A percentile compares a stretch with the other conserved stretches of the same genome.
Conservation (phyloP, 2,329 filamentous ascomycete species). For the Cladophialophora yegresii region DNA sequence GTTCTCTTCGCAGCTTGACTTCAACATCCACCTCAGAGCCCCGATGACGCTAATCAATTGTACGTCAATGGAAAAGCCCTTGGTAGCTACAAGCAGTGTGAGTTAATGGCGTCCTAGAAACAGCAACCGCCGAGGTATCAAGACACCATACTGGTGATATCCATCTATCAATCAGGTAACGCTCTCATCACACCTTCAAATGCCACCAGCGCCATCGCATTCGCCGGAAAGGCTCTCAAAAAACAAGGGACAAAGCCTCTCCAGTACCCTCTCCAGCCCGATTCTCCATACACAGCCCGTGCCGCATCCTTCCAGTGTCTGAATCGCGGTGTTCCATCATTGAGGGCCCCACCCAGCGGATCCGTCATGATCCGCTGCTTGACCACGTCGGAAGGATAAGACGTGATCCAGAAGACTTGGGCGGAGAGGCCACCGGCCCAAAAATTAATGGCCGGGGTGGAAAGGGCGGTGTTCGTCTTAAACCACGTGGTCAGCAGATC, state of each 20-base stretch:
- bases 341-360: conserved; percentile 69
- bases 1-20: background rate
- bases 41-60: background rate
- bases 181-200: conserved; percentile 88
- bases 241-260: conserved; percentile 93
- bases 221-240: conserved; percentile 88
- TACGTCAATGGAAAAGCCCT: background rate
- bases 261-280: conserved; percentile 81
- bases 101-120: background rate
- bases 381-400: conserved; percentile 88
- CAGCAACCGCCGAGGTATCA: background rate
- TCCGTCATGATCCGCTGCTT: conserved; percentile 99
- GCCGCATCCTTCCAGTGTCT: conserved; percentile 78
- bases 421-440: conserved; percentile 94
- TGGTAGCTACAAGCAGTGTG: background rate
- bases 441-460: conserved; percentile 84
- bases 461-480: conserved; percentile 66
- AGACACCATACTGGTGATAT: background rate
- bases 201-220: conserved; percentile 87
- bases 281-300: conserved; percentile 71
- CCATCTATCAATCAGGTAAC: conserved; percentile 41
- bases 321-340: conserved; percentile 69
- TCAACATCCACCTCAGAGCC: background rate
- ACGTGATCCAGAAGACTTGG: conserved; percentile 91
- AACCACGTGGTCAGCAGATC: conserved; percentile 75